Conservation (phyloP, 306 rosid genomes). For the Lablab purpureus region DNA sequence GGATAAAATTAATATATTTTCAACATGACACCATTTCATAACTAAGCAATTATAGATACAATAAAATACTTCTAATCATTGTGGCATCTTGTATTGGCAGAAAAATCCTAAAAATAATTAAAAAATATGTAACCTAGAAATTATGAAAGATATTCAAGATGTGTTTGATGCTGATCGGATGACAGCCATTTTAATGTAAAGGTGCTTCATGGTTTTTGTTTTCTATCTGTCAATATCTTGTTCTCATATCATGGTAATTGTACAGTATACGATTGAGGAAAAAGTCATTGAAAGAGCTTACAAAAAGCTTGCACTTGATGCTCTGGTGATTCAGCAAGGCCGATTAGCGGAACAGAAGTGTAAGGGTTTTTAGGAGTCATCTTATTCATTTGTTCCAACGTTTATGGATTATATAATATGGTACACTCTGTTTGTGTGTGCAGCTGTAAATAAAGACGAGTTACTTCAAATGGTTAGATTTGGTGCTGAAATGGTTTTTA, state of each 20-base stretch:
- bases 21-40: neutral
- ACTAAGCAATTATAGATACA: slow-evolving; percentile 17
- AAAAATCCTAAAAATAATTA: neutral
- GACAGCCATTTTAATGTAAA: slow-evolving; percentile 4
- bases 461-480: slow-evolving; percentile 98
- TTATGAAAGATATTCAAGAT: neutral
- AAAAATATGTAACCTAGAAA: neutral
- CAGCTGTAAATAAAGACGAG: slow-evolving; percentile 98
- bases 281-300: slow-evolving; percentile 99
- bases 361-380: slow-evolving; percentile 42
- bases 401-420: slow-evolving; percentile 8
- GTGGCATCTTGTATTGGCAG: slow-evolving; percentile 11
- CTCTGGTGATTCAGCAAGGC: slow-evolving; percentile 98
- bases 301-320: slow-evolving; percentile 99
- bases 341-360: slow-evolving; percentile 98
- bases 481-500: slow-evolving; percentile 99
- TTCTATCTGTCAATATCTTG: neutral
- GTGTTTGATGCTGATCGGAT: neutral
- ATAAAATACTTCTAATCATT: slow-evolving; percentile 8
- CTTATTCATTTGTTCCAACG: neutral
- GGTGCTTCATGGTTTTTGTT: slow-evolving; percentile 22
- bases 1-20: neutral
- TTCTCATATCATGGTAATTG: slow-evolving; percentile 9
- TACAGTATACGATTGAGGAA: slow-evolving; percentile 97
- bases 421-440: slow-evolving; percentile 36